Conservation (phyloP, 73 alveolate species). For the Paramecium sexaurelia region DNA sequence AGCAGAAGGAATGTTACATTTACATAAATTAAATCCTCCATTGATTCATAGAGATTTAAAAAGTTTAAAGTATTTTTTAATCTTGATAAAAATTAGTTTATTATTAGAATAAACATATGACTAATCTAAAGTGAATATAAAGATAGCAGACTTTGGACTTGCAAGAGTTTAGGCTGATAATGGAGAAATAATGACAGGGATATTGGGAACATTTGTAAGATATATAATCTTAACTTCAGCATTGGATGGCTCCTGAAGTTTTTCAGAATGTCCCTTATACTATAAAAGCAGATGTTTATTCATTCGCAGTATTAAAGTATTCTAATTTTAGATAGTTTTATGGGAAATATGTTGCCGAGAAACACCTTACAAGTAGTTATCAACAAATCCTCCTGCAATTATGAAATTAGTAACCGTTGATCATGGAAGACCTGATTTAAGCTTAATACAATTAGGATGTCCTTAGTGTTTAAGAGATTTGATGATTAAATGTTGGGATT, state of each 20-base stretch:
- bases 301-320: slow-evolving; percentile 80
- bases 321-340: slow-evolving; percentile 80
- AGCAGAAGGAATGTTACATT: slow-evolving; percentile 96
- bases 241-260: slow-evolving; percentile 99
- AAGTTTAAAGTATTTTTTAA: slow-evolving; percentile 78
- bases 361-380: slow-evolving; percentile 85
- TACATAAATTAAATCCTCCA: slow-evolving; percentile 90
- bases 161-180: slow-evolving; percentile 80
- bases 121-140: slow-evolving; percentile 79
- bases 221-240: slow-evolving; percentile 76
- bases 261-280: slow-evolving; percentile 86
- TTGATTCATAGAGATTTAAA: slow-evolving; percentile 96
- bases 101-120: slow-evolving; percentile 78
- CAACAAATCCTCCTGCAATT: slow-evolving; percentile 58
- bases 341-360: slow-evolving; percentile 94
- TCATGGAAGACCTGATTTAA: slow-evolving; percentile 65
- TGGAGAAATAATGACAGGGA: slow-evolving; percentile 79
- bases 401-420: slow-evolving; percentile 61
- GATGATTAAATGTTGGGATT: slow-evolving; percentile 37
- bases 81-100: slow-evolving; percentile 66
- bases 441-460: slow-evolving; percentile 23
- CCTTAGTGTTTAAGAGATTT: slow-evolving; percentile 27
- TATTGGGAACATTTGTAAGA: slow-evolving; percentile 74
- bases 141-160: slow-evolving; percentile 97
- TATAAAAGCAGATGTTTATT: slow-evolving; percentile 97